Evolutionary conservation across 495 filamentous ascomycete species (phyloP).

Genomic region (Penicillium bovifimosum): DNA sequence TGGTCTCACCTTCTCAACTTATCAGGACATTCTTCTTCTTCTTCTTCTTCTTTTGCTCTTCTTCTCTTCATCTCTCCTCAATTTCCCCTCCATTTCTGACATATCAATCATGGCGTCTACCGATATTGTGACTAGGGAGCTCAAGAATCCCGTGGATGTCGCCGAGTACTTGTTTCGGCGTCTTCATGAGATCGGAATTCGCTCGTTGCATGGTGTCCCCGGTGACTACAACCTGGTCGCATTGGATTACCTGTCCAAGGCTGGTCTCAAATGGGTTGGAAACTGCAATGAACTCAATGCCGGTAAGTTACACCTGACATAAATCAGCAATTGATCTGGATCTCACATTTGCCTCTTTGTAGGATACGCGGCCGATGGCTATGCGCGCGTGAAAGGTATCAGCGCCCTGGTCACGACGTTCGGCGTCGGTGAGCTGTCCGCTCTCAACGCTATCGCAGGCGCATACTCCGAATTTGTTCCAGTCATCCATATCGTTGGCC

Average conservation of each 20-base stretch:
- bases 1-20: constrained; percentile 1
- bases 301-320: constrained; percentile 32
- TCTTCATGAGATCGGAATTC: constrained; percentile 56
- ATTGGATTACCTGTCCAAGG: constrained; percentile 57
- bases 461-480: constrained; percentile 58
- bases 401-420: constrained; percentile 62
- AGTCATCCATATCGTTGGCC: constrained; percentile 61
- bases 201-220: constrained; percentile 60
- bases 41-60: neutral
- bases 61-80: neutral
- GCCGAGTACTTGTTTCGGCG: constrained; percentile 60
- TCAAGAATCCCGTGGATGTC: constrained; percentile 51
- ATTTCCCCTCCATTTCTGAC: neutral
- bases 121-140: constrained; percentile 50
- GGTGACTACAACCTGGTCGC: constrained; percentile 53
- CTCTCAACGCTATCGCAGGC: constrained; percentile 64
- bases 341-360: constrained; percentile 1
- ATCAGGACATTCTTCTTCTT: too few relatives aligned
- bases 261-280: constrained; percentile 59
- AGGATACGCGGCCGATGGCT: constrained; percentile 70
- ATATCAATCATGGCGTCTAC: constrained; percentile 34
- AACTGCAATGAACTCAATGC: constrained; percentile 67
- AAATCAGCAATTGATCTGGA: too few relatives aligned
- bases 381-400: constrained; percentile 65
- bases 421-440: constrained; percentile 64